These are phyloP conservation scores for Limtongozyma cylindracea DNA, from an alignment of 805 yeast species.

Conservation along the genomic window DNA sequence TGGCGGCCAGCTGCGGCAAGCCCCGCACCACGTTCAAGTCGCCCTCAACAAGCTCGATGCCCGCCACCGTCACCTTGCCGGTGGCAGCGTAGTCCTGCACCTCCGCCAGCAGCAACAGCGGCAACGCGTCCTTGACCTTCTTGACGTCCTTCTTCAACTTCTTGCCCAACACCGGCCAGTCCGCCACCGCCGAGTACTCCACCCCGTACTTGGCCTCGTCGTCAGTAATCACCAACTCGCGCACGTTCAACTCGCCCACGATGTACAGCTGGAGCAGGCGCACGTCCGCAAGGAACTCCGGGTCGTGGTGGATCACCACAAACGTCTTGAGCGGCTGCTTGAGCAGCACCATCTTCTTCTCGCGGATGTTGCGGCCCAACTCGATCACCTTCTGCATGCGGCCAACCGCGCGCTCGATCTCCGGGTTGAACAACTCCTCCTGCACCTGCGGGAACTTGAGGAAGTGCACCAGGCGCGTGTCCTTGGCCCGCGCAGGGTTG, in stretches of 20 bases:
- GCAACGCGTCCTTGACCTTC: constrained; percentile 85
- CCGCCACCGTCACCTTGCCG: constrained; percentile 70
- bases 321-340: constrained; percentile 85
- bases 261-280: constrained; percentile 58
- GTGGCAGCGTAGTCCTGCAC: constrained; percentile 49
- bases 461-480: constrained; percentile 78
- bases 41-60: constrained; percentile 65
- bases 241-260: constrained; percentile 76
- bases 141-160: constrained; percentile 86
- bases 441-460: constrained; percentile 72
- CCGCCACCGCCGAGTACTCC: constrained; percentile 84
- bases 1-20: constrained; percentile 38
- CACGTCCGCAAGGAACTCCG: constrained; percentile 50
- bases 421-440: constrained; percentile 55
- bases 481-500: constrained; percentile 17
- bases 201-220: constrained; percentile 88
- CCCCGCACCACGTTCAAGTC: constrained; percentile 84
- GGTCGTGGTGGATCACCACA: constrained; percentile 66
- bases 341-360: constrained; percentile 78
- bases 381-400: constrained; percentile 97
- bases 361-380: constrained; percentile 88
- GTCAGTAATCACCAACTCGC: constrained; percentile 65
- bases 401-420: constrained; percentile 66
- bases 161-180: constrained; percentile 97
- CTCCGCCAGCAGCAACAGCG: constrained; percentile 53